Conservation (phyloP, 2,329 filamentous ascomycete genomes). For the Chaetomiaceae sp. region DNA sequence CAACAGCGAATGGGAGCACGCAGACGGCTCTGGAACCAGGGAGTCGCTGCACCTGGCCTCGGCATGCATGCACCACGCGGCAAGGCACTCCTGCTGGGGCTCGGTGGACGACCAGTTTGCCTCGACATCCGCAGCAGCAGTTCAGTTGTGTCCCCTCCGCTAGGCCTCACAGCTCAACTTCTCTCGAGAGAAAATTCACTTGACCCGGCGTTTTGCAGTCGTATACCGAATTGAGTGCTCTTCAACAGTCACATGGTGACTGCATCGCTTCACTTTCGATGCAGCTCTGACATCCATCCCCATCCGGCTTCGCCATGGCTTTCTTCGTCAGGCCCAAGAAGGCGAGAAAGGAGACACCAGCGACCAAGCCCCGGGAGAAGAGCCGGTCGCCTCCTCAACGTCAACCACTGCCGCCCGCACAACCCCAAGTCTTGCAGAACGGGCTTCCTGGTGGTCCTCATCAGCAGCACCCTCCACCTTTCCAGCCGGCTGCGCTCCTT, state of each 20-base stretch:
- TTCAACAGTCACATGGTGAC: neutral
- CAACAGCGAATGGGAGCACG: slow-evolving; percentile 21
- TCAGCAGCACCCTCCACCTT: slow-evolving; percentile 10
- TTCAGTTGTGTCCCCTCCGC: too few species aligned
- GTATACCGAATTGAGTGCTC: neutral
- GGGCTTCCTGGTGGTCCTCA: slow-evolving; percentile 15
- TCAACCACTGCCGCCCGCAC: slow-evolving; percentile 7
- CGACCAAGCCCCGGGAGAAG: slow-evolving; percentile 7
- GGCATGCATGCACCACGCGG: slow-evolving; percentile 19
- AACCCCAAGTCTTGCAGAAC: slow-evolving; percentile 5
- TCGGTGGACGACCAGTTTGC: slow-evolving; percentile 3
- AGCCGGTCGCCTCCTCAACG: slow-evolving; percentile 9
- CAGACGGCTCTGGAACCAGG: slow-evolving; percentile 12
- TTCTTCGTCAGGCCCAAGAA: slow-evolving; percentile 25
- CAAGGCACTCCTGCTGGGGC: slow-evolving; percentile 23
- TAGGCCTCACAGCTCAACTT: too few species aligned
- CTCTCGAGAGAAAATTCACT: too few species aligned
- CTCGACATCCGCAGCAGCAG: too few species aligned
- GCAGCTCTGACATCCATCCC: neutral
- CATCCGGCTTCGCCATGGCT: slow-evolving; percentile 19
- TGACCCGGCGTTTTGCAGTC: neutral
- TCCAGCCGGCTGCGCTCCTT: slow-evolving; percentile 26
- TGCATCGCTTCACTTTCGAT: neutral
- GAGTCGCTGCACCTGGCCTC: slow-evolving; percentile 11
- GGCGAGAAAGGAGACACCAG: slow-evolving; percentile 22